Base-by-base conservation (phyloP, 257 asterid species). In the Pogostemon cablin region DNA sequence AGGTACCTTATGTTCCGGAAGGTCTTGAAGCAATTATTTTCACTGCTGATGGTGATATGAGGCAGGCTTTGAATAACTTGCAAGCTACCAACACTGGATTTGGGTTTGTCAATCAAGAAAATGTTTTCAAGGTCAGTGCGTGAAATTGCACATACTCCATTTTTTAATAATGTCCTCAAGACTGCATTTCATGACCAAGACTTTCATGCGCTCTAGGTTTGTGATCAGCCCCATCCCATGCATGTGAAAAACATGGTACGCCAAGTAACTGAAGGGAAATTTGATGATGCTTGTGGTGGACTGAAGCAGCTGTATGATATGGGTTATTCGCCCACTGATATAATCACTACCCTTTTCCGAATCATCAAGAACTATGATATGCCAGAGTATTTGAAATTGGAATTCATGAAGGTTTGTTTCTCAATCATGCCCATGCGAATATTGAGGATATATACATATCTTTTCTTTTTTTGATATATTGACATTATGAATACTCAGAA, bases 21-120 rank as follows among this genome's bases (percentile, higher is more conserved):
- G 99, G 99, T 63, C 97, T 95, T 72, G 99, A 91, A 77, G 98
- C 99, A 12, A 85, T 95, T 72, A 91, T 95, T 72, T 95, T 95
- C 82, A 91, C 99, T 32, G 97, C 99, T 67, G 98, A 95, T 84
- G 99, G 99, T 66, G 99, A 95, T 70, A 95, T 91, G 99, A 85
- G 98, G 72, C 99, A 95, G 64, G 99, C 97, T 54, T 77, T 95
- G 83, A 95, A 95, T 75, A 95, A 95, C 89, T 81, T 95, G 86
- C 99, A 95, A 79, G 99, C 99, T 17, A 95, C 99, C 67, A 53
- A 85, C 83, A 87, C 96, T 86, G 98, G 99, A 40, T 95, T 95
- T 81, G 93, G 93, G 49, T 89, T 95, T 79, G 96, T 95, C 76
- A 95, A 83, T 86, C 97, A 91, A 81, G 98, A 91, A 78, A 95